Evolutionary conservation across 2,329 filamentous ascomycete species (phyloP).

Genomic region (Exophiala lecanii-corni): DNA sequence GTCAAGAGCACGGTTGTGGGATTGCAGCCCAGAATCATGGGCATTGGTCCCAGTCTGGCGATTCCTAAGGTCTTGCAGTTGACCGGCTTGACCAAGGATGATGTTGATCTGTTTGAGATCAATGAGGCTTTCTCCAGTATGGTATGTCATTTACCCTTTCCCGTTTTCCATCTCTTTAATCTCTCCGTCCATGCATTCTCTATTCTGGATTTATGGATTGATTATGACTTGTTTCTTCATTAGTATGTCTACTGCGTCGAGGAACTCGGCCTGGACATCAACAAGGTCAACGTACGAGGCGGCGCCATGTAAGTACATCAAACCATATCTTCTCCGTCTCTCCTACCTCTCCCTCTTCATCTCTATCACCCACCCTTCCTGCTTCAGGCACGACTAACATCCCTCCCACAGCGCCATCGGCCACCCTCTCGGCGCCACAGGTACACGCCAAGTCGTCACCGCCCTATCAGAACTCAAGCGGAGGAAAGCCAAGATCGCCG

Average conservation of each 20-base stretch:
- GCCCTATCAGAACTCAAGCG: conserved; percentile 83
- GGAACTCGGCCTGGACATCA: conserved; percentile 72
- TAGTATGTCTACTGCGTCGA: conserved; percentile 93
- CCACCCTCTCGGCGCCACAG: conserved; percentile 90
- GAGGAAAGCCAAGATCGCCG: conserved; percentile 76
- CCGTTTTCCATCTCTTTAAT: not conserved
- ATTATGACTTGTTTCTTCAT: too few species aligned
- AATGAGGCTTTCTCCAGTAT: conserved; percentile 95
- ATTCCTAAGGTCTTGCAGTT: conserved; percentile 88
- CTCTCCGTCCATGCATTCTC: not conserved
- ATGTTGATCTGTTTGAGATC: conserved; percentile 97
- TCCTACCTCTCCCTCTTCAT: conserved; percentile 70
- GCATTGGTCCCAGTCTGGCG: conserved; percentile 88
- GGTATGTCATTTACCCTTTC: conserved; percentile 29
- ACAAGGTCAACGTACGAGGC: conserved; percentile 96
- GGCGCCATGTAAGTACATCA: conserved; percentile 61
- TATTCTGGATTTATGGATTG: conserved; percentile 14
- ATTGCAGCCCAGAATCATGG: conserved; percentile 91
- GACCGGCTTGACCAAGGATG: conserved; percentile 77
- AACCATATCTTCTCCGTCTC: conserved; percentile 64
- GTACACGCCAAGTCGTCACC: conserved; percentile 88
- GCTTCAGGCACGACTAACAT: conserved; percentile 40
- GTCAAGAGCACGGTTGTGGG: conserved; percentile 87
- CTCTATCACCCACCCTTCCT: not conserved
- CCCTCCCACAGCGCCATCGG: conserved; percentile 75